phyloP scores from a whole-genome alignment of 345 rosid species.

The Syzygium jambos region DNA sequence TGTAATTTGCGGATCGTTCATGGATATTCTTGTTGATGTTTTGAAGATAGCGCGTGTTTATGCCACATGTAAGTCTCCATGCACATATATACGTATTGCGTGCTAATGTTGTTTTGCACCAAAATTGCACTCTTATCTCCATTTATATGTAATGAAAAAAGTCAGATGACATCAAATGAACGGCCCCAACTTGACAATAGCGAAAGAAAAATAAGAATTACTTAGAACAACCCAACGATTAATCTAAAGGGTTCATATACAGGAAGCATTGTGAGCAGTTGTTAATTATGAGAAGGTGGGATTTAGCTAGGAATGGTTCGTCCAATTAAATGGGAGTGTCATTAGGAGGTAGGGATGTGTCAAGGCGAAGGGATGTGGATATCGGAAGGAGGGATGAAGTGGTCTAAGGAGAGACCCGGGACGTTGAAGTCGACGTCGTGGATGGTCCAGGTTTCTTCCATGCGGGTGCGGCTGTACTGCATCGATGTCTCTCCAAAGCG shows the following conservation, averaged over 20 bases:
- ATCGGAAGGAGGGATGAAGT: slow-evolving; percentile 96
- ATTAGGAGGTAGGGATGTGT: background rate
- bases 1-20: background rate
- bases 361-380: slow-evolving; percentile 4
- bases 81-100: background rate
- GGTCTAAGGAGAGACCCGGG: slow-evolving; percentile 72
- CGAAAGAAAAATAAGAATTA: background rate
- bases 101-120: background rate
- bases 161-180: background rate
- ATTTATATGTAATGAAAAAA: background rate
- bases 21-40: background rate
- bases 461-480: slow-evolving; percentile 69
- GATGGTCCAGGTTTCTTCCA: slow-evolving; percentile 91
- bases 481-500: slow-evolving; percentile 55
- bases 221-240: background rate
- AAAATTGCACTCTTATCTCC: background rate
- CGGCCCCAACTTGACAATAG: background rate
- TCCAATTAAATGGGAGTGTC: background rate
- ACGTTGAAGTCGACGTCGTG: slow-evolving; percentile 93
- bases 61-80: background rate
- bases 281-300: background rate
- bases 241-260: background rate
- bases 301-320: background rate
- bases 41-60: background rate
- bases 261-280: background rate